Conservation (phyloP, 805 yeast genomes). For the Wickerhamiella australiensis region DNA sequence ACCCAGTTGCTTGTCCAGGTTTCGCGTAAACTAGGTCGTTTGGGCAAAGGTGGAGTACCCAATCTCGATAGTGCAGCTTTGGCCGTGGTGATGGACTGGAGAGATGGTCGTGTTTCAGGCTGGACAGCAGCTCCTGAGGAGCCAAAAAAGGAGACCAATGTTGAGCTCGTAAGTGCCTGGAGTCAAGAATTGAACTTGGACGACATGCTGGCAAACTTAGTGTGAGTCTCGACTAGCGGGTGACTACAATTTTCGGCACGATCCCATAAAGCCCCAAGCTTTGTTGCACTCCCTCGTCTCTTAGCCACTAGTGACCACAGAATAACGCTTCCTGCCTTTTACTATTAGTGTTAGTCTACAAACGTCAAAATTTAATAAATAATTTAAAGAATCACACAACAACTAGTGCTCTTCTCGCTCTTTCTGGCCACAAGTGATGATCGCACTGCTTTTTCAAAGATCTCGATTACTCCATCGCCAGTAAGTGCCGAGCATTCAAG, state of each 20-base stretch:
- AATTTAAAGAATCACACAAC: slow-evolving; percentile 21
- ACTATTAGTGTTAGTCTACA: neutral
- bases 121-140: slow-evolving; percentile 62
- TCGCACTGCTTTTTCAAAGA: slow-evolving; percentile 82
- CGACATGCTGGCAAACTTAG: slow-evolving; percentile 35
- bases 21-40: slow-evolving; percentile 83
- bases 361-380: neutral
- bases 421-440: slow-evolving; percentile 44
- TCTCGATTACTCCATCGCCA: slow-evolving; percentile 91
- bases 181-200: slow-evolving; percentile 89
- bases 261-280: too few relatives aligned
- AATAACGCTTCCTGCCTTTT: neutral
- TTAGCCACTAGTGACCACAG: too few relatives aligned
- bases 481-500: slow-evolving; percentile 84
- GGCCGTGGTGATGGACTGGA: slow-evolving; percentile 83
- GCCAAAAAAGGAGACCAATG: slow-evolving; percentile 41
- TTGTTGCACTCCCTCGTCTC: too few relatives aligned
- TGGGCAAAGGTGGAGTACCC: slow-evolving; percentile 88
- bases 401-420: slow-evolving; percentile 12
- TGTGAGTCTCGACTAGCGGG: neutral
- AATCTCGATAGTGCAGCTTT: slow-evolving; percentile 76
- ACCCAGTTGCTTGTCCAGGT: slow-evolving; percentile 83
- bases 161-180: slow-evolving; percentile 81
- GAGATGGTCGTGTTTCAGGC: slow-evolving; percentile 87
- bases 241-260: neutral